Percentiles rank a stretch among this genome's conserved stretches.
phyloP scores from a whole-genome alignment of 2,329 filamentous ascomycete species.

The Microsporum audouinii region DNA sequence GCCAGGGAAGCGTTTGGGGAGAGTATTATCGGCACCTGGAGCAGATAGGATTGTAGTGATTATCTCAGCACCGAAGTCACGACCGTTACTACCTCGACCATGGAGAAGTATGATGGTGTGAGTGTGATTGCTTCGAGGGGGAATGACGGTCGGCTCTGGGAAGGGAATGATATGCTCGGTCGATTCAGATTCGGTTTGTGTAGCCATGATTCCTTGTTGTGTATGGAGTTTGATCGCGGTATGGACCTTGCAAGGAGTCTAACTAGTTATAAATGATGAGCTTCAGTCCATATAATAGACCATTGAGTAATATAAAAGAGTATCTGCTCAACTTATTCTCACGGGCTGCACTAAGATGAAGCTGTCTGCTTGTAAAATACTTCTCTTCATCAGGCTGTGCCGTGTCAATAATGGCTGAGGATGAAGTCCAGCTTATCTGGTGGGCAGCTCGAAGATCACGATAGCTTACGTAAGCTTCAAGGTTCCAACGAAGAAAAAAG shows the following conservation, averaged over 20 bases:
- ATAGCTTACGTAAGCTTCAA: background rate
- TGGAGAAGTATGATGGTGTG: slow-evolving; percentile 35
- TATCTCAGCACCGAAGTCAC: slow-evolving; percentile 27
- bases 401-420: background rate
- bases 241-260: background rate
- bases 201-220: background rate
- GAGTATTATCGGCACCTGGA: slow-evolving; percentile 11
- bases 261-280: background rate
- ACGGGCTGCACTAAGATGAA: background rate
- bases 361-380: background rate
- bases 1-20: slow-evolving; percentile 24
- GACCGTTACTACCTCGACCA: slow-evolving; percentile 28
- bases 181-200: background rate
- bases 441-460: background rate
- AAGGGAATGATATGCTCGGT: background rate
- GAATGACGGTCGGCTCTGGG: slow-evolving; percentile 10
- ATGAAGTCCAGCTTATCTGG: background rate
- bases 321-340: too few species aligned
- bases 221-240: background rate
- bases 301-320: too few species aligned
- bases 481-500: background rate
- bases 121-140: slow-evolving; percentile 17
- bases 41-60: slow-evolving; percentile 14
- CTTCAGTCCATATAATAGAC: too few species aligned
- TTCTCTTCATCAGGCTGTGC: background rate